phyloP scores from a whole-genome alignment of 306 rosid species.

The Acacia melanoxylon region DNA sequence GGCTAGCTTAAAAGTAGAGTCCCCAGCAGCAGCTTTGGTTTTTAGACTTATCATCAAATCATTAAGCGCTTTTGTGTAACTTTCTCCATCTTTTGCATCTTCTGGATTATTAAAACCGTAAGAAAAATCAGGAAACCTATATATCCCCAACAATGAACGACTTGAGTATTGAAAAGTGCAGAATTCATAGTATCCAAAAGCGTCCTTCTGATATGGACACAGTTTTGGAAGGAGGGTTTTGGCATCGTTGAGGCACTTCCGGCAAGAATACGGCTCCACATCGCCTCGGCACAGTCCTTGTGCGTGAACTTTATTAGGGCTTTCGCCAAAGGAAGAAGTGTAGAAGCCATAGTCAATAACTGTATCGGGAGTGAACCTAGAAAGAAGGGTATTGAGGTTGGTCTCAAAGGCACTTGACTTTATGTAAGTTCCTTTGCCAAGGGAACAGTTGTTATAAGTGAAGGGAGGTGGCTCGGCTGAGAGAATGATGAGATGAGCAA shows the following conservation, averaged over 20 bases:
- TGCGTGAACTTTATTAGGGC: background rate
- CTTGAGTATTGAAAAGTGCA: background rate
- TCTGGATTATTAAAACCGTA: background rate
- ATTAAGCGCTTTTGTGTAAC: background rate
- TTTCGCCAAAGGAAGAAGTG: background rate
- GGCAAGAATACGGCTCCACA: background rate
- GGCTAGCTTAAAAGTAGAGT: slow-evolving; percentile 7
- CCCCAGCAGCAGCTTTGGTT: background rate
- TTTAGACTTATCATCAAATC: background rate
- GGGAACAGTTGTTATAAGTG: background rate
- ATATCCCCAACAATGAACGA: slow-evolving; percentile 1
- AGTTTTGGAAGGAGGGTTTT: background rate
- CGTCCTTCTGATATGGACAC: slow-evolving; percentile 1
- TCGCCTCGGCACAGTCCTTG: background rate
- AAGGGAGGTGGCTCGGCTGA: background rate
- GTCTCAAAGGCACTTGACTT: background rate
- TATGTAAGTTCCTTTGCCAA: background rate
- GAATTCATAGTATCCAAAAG: background rate
- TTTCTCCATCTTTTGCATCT: background rate
- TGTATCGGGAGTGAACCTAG: background rate
- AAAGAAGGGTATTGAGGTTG: background rate
- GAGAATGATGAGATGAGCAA: background rate
- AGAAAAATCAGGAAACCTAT: background rate
- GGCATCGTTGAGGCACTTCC: background rate
- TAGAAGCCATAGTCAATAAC: background rate